phyloP scores from a whole-genome alignment of 441 rosid species.

The Macaranga tanarius region DNA sequence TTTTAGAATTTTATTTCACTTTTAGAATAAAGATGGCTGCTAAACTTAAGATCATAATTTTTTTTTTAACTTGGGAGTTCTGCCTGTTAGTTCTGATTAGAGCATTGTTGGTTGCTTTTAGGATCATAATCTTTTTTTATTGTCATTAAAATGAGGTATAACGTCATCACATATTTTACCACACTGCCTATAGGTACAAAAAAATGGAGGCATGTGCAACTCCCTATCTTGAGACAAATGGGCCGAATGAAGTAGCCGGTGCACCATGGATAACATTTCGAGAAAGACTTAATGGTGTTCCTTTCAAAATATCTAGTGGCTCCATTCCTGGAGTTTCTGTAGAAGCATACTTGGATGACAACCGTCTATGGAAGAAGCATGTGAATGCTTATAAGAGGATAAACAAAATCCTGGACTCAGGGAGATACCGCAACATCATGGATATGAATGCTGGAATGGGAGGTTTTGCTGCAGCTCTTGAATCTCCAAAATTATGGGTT shows the following conservation, averaged over 20 bases:
- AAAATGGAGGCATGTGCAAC: constrained; percentile 64
- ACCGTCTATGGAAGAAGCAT: constrained; percentile 74
- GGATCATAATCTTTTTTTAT: background rate
- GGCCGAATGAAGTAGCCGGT: constrained; percentile 29
- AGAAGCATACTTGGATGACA: constrained; percentile 60
- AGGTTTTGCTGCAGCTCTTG: constrained; percentile 88
- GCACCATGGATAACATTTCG: constrained; percentile 56
- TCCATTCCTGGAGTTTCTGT: constrained; percentile 53
- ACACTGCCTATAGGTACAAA: constrained; percentile 53
- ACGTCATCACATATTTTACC: background rate
- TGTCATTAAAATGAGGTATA: background rate
- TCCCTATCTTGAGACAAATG: constrained; percentile 61
- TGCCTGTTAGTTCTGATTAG: background rate
- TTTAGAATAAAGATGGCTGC: background rate
- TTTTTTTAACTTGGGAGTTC: background rate
- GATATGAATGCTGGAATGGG: constrained; percentile 96
- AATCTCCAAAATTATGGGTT: constrained; percentile 88
- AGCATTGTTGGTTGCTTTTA: background rate
- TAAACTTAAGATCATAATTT: background rate
- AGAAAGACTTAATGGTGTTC: constrained; percentile 71
- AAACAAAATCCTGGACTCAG: constrained; percentile 67
- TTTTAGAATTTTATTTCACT: background rate
- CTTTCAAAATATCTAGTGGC: constrained; percentile 67
- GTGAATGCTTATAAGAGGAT: constrained; percentile 66
- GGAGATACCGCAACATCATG: constrained; percentile 83